Evolutionary conservation across 768 basidiomycete species (phyloP).

Genomic region (Termitomyces bulborhizus): DNA sequence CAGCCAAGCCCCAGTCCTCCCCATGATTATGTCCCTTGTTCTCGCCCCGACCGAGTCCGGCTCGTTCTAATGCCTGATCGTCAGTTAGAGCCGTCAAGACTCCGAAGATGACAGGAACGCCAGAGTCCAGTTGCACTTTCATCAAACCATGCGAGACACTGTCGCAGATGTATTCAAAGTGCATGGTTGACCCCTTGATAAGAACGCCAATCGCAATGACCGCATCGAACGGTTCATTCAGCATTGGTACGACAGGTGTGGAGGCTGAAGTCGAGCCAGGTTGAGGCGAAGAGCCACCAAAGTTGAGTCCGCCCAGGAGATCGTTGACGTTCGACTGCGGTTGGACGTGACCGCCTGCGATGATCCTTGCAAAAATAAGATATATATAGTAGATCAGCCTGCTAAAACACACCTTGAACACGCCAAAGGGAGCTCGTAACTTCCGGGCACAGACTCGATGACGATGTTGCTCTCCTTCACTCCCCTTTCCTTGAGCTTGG

Average conservation of each 20-base stretch:
- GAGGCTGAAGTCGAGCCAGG: slow-evolving; percentile 45
- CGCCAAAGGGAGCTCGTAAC: slow-evolving; percentile 89
- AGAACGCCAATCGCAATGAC: slow-evolving; percentile 97
- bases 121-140: slow-evolving; percentile 90
- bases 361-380: slow-evolving; percentile 42
- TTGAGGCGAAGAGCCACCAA: slow-evolving; percentile 38
- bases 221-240: slow-evolving; percentile 79
- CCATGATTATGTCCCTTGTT: slow-evolving; percentile 93
- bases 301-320: slow-evolving; percentile 61
- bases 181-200: slow-evolving; percentile 98
- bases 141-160: slow-evolving; percentile 91
- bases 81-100: slow-evolving; percentile 90
- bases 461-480: slow-evolving; percentile 90
- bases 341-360: slow-evolving; percentile 82
- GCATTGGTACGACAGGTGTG: slow-evolving; percentile 24
- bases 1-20: slow-evolving; percentile 95
- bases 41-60: slow-evolving; percentile 72
- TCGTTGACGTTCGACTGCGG: slow-evolving; percentile 74
- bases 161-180: slow-evolving; percentile 99
- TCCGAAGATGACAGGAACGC: slow-evolving; percentile 93
- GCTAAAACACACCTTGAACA: slow-evolving; percentile 63
- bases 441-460: slow-evolving; percentile 88
- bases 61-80: slow-evolving; percentile 90
- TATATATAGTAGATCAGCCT: slow-evolving; percentile 1
- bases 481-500: slow-evolving; percentile 76